A percentile compares a stretch with the other conserved stretches of the same genome.
These are phyloP conservation scores for Pleurozium schreberi DNA, from an alignment of 225 moss, liverwort and hornwort species.

Conservation along the genomic window DNA sequence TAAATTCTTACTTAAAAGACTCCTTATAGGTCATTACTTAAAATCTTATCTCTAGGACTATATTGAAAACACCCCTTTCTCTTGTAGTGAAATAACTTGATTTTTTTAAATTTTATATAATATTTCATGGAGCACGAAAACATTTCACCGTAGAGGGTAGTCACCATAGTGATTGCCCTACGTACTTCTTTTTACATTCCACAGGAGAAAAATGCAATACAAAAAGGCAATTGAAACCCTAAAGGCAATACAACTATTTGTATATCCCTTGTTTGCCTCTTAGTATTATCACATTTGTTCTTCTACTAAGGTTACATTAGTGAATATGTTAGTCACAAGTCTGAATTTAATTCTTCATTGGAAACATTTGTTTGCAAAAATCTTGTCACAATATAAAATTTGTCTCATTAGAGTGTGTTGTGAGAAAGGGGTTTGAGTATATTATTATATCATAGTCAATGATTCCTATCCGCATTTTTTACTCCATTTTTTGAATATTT, in stretches of 20 bases:
- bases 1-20: too few species aligned
- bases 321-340: neutral
- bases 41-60: too few species aligned
- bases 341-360: neutral
- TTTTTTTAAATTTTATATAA: too few species aligned
- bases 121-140: too few species aligned
- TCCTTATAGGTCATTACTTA: too few species aligned
- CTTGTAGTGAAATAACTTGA: too few species aligned
- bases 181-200: neutral
- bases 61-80: too few species aligned
- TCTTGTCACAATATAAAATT: neutral
- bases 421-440: neutral
- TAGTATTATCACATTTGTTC: neutral
- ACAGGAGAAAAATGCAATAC: neutral
- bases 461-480: neutral
- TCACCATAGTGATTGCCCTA: rapidly evolving
- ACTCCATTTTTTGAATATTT: neutral
- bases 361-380: rapidly evolving
- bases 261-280: neutral
- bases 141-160: too few species aligned
- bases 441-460: neutral
- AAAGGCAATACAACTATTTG: neutral
- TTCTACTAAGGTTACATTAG: neutral
- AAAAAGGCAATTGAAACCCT: neutral
- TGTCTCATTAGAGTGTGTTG: neutral